Base-by-base conservation (phyloP, 805 yeast genomes). In the Yarrowia osloensis region DNA sequence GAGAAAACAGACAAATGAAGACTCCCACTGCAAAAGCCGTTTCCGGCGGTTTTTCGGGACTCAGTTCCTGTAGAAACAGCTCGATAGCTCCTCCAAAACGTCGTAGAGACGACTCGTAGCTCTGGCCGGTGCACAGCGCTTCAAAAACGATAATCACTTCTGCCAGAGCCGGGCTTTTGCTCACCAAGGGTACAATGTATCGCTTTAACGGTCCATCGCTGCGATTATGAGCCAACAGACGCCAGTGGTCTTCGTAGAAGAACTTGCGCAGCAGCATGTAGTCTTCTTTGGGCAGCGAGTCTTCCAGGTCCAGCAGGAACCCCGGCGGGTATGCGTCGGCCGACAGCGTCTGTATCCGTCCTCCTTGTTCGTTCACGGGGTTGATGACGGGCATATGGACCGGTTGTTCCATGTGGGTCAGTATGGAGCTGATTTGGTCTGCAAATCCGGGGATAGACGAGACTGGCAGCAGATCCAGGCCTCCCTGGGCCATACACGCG, bases 161-260 rank as follows among this genome's bases (percentile, higher is more conserved):
- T 2, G 54, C 66, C 24, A 61, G n/a, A 9, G 66, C 66, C 1
- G 66, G 54, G 4, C 54, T 44, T 24, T 61, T 46, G 31, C 44
- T 44, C 19, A 61, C 54, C 19, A 61, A 12, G 0, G 66, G 66
- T 31, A 61, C 66, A 61, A 61, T 44, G 42, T 61, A 46, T 4
- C 66, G 52, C 21, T 44, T 61, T 8, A 61, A 29, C 21, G 66
- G 66, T 8, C 66, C 66, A 13, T 44, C 54, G 42, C 35, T 61
- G 8, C 66, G 54, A 9, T 61, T 61, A 9, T 61, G 66, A 19
- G 66, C 52, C 44, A 61, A 44, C 33, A 61, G 19, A 2, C 66
- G 54, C 66, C 66, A 61, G 15, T 61, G 66, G 44, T 61, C 66
- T 21, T 61, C 66, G 44, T 61, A 61, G 44, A 61, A 61, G 24